Percentiles rank a stretch among this genome's conserved stretches.
Evolutionary conservation across 1,284 basidiomycete species (phyloP).

Genomic region (Porodaedalea pini): DNA sequence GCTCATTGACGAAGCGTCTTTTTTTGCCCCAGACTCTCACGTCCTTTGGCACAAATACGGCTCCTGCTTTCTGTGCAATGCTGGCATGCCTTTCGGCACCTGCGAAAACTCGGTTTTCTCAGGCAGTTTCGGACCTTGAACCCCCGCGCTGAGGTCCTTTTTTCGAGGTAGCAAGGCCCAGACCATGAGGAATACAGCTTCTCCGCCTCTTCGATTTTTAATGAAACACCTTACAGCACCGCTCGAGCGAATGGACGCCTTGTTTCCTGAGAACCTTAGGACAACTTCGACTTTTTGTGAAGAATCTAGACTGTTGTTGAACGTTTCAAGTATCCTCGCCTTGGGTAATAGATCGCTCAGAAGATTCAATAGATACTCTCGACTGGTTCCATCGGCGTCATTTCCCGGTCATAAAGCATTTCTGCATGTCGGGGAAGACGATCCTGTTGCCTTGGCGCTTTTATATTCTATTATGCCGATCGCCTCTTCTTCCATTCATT

Average conservation of each 20-base stretch:
- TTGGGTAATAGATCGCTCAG: background rate
- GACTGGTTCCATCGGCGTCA: background rate
- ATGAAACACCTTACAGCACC: background rate
- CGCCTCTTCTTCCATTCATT: constrained; percentile 3
- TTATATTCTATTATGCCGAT: background rate
- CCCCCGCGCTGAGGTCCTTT: background rate
- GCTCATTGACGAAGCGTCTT: background rate
- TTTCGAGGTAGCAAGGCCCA: background rate
- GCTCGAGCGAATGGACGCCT: background rate
- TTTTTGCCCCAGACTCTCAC: background rate
- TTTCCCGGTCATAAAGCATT: background rate
- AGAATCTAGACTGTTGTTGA: background rate
- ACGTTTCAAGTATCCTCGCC: background rate
- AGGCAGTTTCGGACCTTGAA: background rate
- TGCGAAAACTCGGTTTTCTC: background rate
- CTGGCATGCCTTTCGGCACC: background rate
- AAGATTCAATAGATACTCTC: background rate
- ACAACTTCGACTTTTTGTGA: background rate
- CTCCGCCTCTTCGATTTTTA: background rate
- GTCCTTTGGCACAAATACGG: background rate
- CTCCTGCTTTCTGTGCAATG: background rate
- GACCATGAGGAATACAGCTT: background rate
- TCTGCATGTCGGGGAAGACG: background rate
- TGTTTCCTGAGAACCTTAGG: background rate
- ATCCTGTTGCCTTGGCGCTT: background rate